These are phyloP conservation scores for Trichophyton verrucosum DNA, from an alignment of 2,329 filamentous ascomycete genomes.

Conservation along the genomic window DNA sequence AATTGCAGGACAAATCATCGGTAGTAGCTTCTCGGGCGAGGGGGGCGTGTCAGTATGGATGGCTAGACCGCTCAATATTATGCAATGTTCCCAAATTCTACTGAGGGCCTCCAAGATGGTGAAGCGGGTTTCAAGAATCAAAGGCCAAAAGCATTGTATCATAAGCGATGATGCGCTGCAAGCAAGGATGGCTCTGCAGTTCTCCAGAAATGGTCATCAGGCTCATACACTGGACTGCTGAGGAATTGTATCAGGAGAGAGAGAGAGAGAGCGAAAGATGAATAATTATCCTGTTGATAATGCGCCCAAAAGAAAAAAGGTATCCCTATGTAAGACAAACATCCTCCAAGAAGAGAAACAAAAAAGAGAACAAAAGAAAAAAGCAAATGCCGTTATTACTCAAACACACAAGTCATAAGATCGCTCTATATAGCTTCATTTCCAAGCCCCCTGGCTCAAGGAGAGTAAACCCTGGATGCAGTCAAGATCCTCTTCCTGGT, in stretches of 20 bases:
- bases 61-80: background rate
- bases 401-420: background rate
- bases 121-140: background rate
- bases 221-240: background rate
- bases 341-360: background rate
- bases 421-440: slow-evolving; percentile 27
- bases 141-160: background rate
- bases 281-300: background rate
- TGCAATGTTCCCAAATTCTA: background rate
- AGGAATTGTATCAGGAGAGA: background rate
- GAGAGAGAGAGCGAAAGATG: background rate
- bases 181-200: background rate
- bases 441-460: slow-evolving; percentile 86
- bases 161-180: background rate
- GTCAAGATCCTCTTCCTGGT: slow-evolving; percentile 70
- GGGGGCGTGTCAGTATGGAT: background rate
- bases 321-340: background rate
- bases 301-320: background rate
- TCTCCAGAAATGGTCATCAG: background rate
- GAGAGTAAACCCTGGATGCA: slow-evolving; percentile 82
- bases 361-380: background rate
- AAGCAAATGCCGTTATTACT: background rate
- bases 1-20: background rate
- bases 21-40: background rate
- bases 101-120: background rate